These are phyloP conservation scores for Juncus inflexus DNA, from an alignment of 176 grass and related monocot species.

Conservation along the genomic window DNA sequence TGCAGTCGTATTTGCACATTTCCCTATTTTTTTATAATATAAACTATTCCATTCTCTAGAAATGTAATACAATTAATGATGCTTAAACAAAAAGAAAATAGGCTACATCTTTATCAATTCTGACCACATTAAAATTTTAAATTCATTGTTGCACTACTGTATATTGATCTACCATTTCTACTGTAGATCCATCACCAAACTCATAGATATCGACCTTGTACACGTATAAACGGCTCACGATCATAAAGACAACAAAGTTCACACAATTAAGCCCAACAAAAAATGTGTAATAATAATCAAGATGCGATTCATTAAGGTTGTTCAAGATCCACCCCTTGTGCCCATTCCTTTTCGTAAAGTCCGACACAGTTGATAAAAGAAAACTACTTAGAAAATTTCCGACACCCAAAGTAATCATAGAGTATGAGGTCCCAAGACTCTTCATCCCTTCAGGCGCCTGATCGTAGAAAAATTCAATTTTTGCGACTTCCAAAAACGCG, in stretches of 20 bases:
- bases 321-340: conserved; percentile 64
- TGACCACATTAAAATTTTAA: too few relatives aligned
- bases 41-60: too few relatives aligned
- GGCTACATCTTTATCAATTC: too few relatives aligned
- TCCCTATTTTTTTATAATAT: too few relatives aligned
- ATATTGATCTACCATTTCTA: conserved; percentile 18
- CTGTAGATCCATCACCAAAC: conserved; percentile 1
- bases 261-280: conserved; percentile 55
- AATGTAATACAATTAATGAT: too few relatives aligned
- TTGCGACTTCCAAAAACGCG: conserved; percentile 79
- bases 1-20: too few relatives aligned
- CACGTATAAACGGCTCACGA: conserved; percentile 64
- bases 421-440: conserved; percentile 74
- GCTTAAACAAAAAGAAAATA: too few relatives aligned
- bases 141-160: too few relatives aligned
- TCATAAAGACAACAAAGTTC: conserved; percentile 60
- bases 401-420: conserved; percentile 74
- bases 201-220: conserved; percentile 48
- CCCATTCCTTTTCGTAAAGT: conserved; percentile 42
- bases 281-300: conserved; percentile 88
- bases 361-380: conserved; percentile 53
- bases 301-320: conserved; percentile 76
- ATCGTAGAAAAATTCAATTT: conserved; percentile 96
- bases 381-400: conserved; percentile 86
- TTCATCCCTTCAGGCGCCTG: conserved; percentile 94